A percentile compares a stretch with the other conserved stretches of the same genome.
Conservation (phyloP, 768 basidiomycete species). For the Gloeostereum incarnatum region DNA sequence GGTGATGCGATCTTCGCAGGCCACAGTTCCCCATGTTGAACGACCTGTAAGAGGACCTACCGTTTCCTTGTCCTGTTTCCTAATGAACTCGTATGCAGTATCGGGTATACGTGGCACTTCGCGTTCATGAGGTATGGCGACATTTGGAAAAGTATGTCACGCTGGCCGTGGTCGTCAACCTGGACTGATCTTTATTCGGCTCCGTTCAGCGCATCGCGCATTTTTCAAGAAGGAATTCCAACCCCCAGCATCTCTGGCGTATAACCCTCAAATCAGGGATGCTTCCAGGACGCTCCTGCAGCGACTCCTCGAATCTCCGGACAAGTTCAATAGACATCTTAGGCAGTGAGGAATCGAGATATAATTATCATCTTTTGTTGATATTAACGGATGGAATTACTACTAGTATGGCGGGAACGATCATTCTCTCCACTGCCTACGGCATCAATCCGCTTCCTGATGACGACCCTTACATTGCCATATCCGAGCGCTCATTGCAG, state of each 20-base stretch:
- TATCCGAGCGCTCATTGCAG: conserved; percentile 6
- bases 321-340: conserved; percentile 7
- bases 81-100: conserved; percentile 10
- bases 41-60: conserved; percentile 13
- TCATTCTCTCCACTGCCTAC: conserved; percentile 7
- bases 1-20: background rate
- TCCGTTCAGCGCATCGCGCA: conserved; percentile 3
- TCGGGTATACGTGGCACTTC: conserved; percentile 25
- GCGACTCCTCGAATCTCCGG: conserved; percentile 7
- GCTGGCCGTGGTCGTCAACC: background rate
- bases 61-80: background rate
- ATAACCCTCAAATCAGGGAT: conserved; percentile 5
- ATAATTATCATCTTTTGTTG: background rate
- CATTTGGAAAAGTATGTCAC: conserved; percentile 19
- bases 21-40: conserved; percentile 19
- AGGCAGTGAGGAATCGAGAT: too few species aligned
- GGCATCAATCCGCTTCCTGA: conserved; percentile 7
- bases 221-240: conserved; percentile 8
- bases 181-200: background rate
- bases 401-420: conserved; percentile 8
- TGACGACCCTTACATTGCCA: conserved; percentile 8
- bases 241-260: conserved; percentile 4
- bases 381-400: background rate
- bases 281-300: conserved; percentile 6
- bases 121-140: conserved; percentile 24